Base-by-base conservation (phyloP, 108 stramenopile genomes). In the Skeletonema tropicum region DNA sequence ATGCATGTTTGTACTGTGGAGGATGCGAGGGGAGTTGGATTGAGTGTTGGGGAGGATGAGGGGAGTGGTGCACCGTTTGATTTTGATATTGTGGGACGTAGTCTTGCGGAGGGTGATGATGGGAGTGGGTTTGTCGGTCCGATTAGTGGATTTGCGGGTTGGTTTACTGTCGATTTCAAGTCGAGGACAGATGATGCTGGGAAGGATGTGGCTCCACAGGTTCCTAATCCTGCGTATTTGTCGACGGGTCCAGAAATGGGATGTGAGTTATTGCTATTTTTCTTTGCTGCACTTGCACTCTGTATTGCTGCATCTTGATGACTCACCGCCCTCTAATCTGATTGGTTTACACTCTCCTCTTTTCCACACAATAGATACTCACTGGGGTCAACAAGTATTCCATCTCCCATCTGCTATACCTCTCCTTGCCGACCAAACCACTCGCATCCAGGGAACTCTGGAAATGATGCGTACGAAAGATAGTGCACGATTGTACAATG, bases 351-450 rank as follows among this genome's bases (percentile, higher is more conserved):
- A n/a, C 23, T 13, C 26, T 29, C 26, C 26, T 2, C 13, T 26
- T 66, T 35, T 46, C 66, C 42, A 39, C 12, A 57, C 21, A 17
- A 26, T 13, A 79, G 87, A 98, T 86, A 99, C 98, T 31, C 98
- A 99, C 76, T 99, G 98, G 98, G 98, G 97, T 30, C 98, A 99
- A 83, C 98, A 99, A 83, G 93, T 91, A 26, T 96, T 98, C 67
- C 94, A 91, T 82, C 83, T 94, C 31, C 76, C 76, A 6, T 88
- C 90, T 17, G 76, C 85, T 15, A 89, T 94, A 66, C 91, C 91
- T 7, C 69, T 94, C 23, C 68, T 96, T 21, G 48, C 77, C 14
- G 90, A 87, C 13, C 87, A 96, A 69, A 88, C 84, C 23, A 96
- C 95, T 17, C 74, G 79, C 35, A 52, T 96, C n/a, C 57, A 82